Percentiles rank a stretch among this genome's conserved stretches.
These are phyloP conservation scores for Clavispora vitiphila DNA, from an alignment of 805 yeast genomes.

Conservation along the genomic window DNA sequence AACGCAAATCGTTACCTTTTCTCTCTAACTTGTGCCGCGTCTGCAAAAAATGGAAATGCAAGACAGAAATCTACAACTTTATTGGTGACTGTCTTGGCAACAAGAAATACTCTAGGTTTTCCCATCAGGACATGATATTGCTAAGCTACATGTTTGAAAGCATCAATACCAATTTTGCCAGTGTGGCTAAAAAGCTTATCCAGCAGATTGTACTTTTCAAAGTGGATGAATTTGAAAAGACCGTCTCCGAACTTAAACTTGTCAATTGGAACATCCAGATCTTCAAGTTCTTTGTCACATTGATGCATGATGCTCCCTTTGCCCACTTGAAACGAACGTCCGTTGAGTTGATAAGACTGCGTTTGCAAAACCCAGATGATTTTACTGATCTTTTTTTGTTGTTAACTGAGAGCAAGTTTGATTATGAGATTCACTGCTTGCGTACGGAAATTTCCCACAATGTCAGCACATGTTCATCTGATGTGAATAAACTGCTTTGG, in stretches of 20 bases:
- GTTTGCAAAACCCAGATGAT: conserved; percentile 13
- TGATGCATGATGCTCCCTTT: conserved; percentile 34
- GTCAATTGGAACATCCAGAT: conserved; percentile 26
- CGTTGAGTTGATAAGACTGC: conserved; percentile 15
- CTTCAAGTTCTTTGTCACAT: conserved; percentile 27
- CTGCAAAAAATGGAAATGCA: conserved; percentile 3
- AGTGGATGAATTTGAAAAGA: conserved; percentile 21
- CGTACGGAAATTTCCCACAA: conserved; percentile 13
- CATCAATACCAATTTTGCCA: conserved; percentile 18
- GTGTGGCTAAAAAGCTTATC: conserved; percentile 28
- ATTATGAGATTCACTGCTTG: conserved; percentile 21
- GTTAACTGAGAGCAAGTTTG: conserved; percentile 21
- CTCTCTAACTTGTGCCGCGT: conserved; percentile 14
- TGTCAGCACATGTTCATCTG: conserved; percentile 5
- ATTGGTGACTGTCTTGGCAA: conserved; percentile 16
- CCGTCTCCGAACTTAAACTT: conserved; percentile 18
- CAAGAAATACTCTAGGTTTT: conserved; percentile 15
- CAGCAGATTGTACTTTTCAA: conserved; percentile 29
- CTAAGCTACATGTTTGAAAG: conserved; percentile 19
- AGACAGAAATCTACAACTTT: conserved; percentile 11
- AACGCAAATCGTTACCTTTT: conserved; percentile 15
- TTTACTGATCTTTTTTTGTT: conserved; percentile 19
- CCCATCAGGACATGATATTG: conserved; percentile 15
- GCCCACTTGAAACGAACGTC: conserved; percentile 23
- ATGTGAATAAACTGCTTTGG: conserved; percentile 19